These are phyloP conservation scores for Vicia villosa DNA, from an alignment of 306 rosid species.

Conservation along the genomic window DNA sequence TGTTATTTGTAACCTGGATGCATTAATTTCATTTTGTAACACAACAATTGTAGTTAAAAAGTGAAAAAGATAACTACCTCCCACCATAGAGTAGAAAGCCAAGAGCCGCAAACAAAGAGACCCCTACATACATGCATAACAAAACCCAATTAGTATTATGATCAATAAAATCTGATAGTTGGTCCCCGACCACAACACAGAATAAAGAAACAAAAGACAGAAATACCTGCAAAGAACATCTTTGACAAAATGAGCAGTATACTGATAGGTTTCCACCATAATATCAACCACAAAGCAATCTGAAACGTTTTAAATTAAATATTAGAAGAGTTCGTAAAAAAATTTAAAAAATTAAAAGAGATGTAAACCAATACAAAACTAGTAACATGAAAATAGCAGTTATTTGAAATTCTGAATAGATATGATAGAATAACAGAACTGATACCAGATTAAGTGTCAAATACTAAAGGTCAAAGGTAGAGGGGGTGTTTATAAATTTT, in stretches of 20 bases:
- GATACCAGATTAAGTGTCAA: constrained; percentile 12
- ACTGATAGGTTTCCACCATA: constrained; percentile 87
- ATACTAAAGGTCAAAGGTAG: background rate
- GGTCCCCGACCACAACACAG: background rate
- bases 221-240: constrained; percentile 90
- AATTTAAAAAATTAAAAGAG: background rate
- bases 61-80: constrained; percentile 59
- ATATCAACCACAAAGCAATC: constrained; percentile 85
- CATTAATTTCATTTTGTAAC: constrained; percentile 5
- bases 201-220: background rate
- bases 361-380: constrained; percentile 35
- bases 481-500: background rate
- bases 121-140: constrained; percentile 54
- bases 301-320: constrained; percentile 39
- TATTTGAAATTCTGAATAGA: constrained; percentile 20
- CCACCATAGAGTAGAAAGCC: constrained; percentile 99
- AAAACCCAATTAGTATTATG: constrained; percentile 27
- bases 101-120: constrained; percentile 92
- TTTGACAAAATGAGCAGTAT: constrained; percentile 64
- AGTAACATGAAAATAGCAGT: constrained; percentile 32
- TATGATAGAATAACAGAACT: constrained; percentile 4
- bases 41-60: constrained; percentile 29
- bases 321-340: background rate
- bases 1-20: constrained; percentile 27
- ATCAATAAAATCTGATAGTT: constrained; percentile 21